These are phyloP conservation scores for Pluteus cervinus DNA, from an alignment of 768 basidiomycete genomes.

Conservation along the genomic window DNA sequence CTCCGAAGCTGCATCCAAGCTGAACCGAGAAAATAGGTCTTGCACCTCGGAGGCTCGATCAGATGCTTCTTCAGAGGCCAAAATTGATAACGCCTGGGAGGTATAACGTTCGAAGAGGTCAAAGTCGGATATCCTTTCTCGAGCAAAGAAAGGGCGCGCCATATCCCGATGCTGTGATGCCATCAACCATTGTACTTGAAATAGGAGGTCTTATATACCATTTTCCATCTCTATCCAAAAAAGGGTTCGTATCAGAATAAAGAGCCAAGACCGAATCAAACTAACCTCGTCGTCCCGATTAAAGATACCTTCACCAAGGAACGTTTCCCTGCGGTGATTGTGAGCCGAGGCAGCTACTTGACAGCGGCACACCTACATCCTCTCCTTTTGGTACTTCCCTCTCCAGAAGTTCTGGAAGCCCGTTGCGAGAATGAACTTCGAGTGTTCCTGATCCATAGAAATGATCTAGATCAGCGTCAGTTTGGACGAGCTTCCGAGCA, in stretches of 20 bases:
- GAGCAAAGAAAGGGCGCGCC: conserved; percentile 69
- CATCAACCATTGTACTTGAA: neutral
- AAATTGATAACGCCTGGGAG: conserved; percentile 37
- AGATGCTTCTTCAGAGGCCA: conserved; percentile 33
- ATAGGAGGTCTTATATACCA: conserved; percentile 30
- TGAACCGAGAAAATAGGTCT: conserved; percentile 63
- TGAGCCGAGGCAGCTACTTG: neutral
- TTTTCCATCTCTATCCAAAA: conserved; percentile 50
- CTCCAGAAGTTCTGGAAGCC: conserved; percentile 67
- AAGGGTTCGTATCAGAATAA: conserved; percentile 3
- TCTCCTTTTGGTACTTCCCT: conserved; percentile 56
- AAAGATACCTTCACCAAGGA: conserved; percentile 74
- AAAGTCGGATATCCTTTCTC: conserved; percentile 67
- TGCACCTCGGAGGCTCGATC: conserved; percentile 53
- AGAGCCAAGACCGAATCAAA: conserved; percentile 2
- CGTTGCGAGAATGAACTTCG: conserved; percentile 58
- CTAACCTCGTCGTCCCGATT: conserved; percentile 68
- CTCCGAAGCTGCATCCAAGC: conserved; percentile 66
- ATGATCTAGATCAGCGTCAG: conserved; percentile 42
- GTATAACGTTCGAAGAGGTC: conserved; percentile 58
- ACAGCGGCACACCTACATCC: conserved; percentile 41
- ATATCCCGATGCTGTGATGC: conserved; percentile 51
- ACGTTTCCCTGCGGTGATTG: conserved; percentile 36
- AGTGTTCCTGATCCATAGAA: conserved; percentile 68
- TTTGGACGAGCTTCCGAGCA: conserved; percentile 3